Evolutionary conservation across 202 grass and related monocot genomes (phyloP).

Genomic region (Bolboschoenoplectus hybrid): DNA sequence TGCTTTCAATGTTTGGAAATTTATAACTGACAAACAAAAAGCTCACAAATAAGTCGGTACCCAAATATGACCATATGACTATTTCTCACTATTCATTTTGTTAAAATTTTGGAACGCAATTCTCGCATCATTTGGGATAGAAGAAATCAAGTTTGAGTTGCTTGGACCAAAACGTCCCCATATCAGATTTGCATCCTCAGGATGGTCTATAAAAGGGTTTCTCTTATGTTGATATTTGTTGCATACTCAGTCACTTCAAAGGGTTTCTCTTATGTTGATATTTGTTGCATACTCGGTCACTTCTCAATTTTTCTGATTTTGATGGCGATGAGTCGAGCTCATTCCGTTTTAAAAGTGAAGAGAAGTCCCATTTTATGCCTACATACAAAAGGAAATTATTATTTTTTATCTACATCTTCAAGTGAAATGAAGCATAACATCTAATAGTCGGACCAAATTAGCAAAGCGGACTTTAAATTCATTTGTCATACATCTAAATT

Average conservation of each 20-base stretch:
- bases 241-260: conserved; percentile 51
- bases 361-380: conserved; percentile 70
- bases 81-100: conserved; percentile 32
- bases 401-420: not conserved
- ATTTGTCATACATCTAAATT: not conserved
- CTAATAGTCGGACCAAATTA: not conserved
- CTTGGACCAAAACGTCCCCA: conserved; percentile 47
- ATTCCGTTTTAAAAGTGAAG: conserved; percentile 63
- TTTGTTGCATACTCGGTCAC: conserved; percentile 58
- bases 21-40: too few species aligned
- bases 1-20: too few species aligned
- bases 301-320: conserved; percentile 58
- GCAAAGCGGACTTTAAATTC: not conserved
- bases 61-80: not conserved
- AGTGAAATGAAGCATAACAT: not conserved
- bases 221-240: conserved; percentile 72
- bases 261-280: conserved; percentile 87
- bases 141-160: conserved; percentile 19
- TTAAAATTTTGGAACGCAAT: too few species aligned
- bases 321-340: conserved; percentile 68
- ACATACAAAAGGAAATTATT: conserved; percentile 21
- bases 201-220: conserved; percentile 82
- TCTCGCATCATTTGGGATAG: not conserved
- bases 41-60: too few species aligned
- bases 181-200: conserved; percentile 68